phyloP scores from a whole-genome alignment of 2,329 filamentous ascomycete species.

The Xylariaceae sp. region DNA sequence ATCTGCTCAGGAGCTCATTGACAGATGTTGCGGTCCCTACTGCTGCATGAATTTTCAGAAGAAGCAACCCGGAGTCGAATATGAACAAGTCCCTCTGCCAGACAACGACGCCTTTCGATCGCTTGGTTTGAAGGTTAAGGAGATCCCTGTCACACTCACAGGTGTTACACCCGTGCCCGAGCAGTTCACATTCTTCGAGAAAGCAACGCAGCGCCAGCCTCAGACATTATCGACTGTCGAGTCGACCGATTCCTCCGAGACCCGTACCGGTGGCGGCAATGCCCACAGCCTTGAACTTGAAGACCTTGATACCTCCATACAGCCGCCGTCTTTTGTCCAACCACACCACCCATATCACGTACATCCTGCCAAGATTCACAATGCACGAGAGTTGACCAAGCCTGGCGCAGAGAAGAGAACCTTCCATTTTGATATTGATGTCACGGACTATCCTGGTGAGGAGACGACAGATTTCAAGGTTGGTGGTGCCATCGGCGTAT shows the following conservation, averaged over 20 bases:
- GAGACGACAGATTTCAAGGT: conserved; percentile 89
- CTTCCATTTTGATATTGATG: conserved; percentile 94
- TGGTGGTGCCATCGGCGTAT: conserved; percentile 89
- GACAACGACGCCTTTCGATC: conserved; percentile 82
- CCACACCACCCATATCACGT: conserved; percentile 92
- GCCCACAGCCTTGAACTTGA: conserved; percentile 35
- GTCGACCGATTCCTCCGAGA: conserved; percentile 43
- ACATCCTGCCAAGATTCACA: conserved; percentile 81
- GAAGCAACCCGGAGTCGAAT: conserved; percentile 43
- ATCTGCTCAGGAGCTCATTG: conserved; percentile 56
- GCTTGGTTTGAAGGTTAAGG: conserved; percentile 68
- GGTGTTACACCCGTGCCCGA: conserved; percentile 67
- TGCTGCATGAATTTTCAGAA: conserved; percentile 52
- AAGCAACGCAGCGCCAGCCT: conserved; percentile 45
- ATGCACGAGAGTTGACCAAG: conserved; percentile 79
- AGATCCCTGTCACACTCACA: conserved; percentile 68
- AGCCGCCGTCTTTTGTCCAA: conserved; percentile 85
- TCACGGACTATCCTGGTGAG: conserved; percentile 88
- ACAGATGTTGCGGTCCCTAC: conserved; percentile 59
- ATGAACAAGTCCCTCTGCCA: conserved; percentile 54
- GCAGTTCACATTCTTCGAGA: conserved; percentile 63
- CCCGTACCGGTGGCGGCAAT: conserved; percentile 34
- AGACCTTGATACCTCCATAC: conserved; percentile 52
- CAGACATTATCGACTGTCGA: conserved; percentile 42
- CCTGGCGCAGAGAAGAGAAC: conserved; percentile 91